These are phyloP conservation scores for Flaveria floridana DNA, from an alignment of 140 eudicot genomes.

Conservation along the genomic window DNA sequence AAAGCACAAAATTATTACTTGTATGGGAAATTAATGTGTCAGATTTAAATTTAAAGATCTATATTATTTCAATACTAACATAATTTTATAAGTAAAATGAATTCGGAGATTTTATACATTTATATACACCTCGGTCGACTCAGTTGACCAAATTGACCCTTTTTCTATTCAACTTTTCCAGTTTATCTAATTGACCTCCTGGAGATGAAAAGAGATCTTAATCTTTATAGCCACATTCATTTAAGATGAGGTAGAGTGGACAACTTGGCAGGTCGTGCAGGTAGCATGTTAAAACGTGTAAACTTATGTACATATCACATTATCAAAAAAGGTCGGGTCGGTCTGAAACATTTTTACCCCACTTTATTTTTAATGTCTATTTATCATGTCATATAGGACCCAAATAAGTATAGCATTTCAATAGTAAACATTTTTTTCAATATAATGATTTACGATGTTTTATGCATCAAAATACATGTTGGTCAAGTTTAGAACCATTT, in stretches of 20 bases:
- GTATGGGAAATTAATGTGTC: background rate
- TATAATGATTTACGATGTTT: background rate
- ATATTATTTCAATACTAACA: background rate
- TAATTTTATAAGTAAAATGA: background rate
- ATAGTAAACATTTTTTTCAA: too few relatives aligned
- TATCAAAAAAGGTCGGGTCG: background rate
- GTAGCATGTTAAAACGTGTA: background rate
- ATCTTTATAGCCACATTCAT: background rate
- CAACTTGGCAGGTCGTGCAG: background rate
- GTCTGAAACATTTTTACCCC: background rate
- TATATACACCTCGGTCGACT: background rate
- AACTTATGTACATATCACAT: background rate
- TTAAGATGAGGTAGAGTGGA: background rate
- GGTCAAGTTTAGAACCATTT: constrained; percentile 2
- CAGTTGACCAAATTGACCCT: background rate
- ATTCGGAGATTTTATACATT: background rate
- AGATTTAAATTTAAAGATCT: background rate
- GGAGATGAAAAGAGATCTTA: background rate
- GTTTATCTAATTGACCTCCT: background rate
- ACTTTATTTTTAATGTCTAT: background rate
- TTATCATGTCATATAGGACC: background rate
- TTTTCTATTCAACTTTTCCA: background rate
- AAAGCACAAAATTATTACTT: background rate
- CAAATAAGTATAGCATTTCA: background rate
- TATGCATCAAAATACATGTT: background rate